Conservation (phyloP, 2,329 filamentous ascomycete genomes). For the Exophiala phaeomuriformis region DNA sequence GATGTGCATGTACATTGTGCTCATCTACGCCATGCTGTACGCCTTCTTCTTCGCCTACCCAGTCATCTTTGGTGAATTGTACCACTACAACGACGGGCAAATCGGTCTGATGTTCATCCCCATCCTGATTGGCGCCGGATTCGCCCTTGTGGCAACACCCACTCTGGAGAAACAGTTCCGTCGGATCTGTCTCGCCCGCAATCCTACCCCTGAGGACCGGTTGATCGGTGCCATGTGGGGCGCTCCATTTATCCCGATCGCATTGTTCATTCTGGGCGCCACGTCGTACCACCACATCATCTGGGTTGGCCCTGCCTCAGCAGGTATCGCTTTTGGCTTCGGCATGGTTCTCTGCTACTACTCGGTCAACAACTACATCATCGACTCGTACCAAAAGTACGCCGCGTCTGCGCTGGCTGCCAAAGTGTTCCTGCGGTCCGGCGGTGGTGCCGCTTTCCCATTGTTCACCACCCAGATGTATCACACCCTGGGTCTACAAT, state of each 20-base stretch:
- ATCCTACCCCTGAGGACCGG: slow-evolving; percentile 34
- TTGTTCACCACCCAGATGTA: slow-evolving; percentile 41
- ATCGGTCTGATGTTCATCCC: slow-evolving; percentile 85
- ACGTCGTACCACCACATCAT: slow-evolving; percentile 31
- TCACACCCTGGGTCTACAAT: slow-evolving; percentile 33
- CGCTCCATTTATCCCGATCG: slow-evolving; percentile 36
- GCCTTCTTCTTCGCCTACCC: slow-evolving; percentile 44
- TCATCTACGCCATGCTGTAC: slow-evolving; percentile 56
- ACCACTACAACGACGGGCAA: slow-evolving; percentile 64
- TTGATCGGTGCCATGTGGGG: slow-evolving; percentile 35
- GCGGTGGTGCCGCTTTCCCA: slow-evolving; percentile 35
- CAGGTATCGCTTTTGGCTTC: slow-evolving; percentile 35
- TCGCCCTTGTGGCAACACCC: slow-evolving; percentile 54
- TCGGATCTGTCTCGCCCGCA: slow-evolving; percentile 32
- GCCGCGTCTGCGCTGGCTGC: slow-evolving; percentile 39
- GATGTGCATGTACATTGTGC: slow-evolving; percentile 76
- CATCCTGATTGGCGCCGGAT: slow-evolving; percentile 64
- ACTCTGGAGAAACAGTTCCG: slow-evolving; percentile 56
- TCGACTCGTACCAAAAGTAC: slow-evolving; percentile 30
- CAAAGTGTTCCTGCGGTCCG: slow-evolving; percentile 36
- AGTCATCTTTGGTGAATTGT: slow-evolving; percentile 63
- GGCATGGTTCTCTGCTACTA: slow-evolving; percentile 48
- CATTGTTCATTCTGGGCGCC: slow-evolving; percentile 33
- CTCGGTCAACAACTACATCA: slow-evolving; percentile 28
- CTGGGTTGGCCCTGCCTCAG: slow-evolving; percentile 37